These are phyloP conservation scores for Paraconiothyrium sp. DNA, from an alignment of 2,329 filamentous ascomycete genomes.

Conservation along the genomic window DNA sequence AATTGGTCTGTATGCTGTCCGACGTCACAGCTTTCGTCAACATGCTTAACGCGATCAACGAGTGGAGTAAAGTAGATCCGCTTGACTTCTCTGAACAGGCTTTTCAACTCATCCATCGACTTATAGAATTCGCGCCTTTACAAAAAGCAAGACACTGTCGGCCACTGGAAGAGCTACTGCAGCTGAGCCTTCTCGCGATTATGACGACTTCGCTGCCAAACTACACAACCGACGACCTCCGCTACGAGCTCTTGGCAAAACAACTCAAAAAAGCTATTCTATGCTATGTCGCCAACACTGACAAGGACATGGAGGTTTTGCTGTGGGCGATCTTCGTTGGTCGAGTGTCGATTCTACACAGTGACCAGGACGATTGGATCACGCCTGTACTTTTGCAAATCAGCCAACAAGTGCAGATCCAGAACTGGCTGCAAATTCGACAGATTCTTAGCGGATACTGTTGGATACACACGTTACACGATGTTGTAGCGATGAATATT, in stretches of 20 bases:
- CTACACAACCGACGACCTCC: slow-evolving; percentile 16
- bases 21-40: slow-evolving; percentile 11
- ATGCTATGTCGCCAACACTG: not conserved
- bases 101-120: slow-evolving; percentile 10
- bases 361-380: slow-evolving; percentile 13
- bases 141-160: not conserved
- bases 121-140: slow-evolving; percentile 17
- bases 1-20: slow-evolving; percentile 6
- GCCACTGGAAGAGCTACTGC: slow-evolving; percentile 16
- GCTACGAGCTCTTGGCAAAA: slow-evolving; percentile 16
- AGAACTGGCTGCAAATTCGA: slow-evolving; percentile 6
- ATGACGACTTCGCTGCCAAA: slow-evolving; percentile 23
- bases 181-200: slow-evolving; percentile 17
- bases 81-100: slow-evolving; percentile 18
- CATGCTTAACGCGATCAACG: slow-evolving; percentile 5
- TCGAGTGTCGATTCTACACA: slow-evolving; percentile 9
- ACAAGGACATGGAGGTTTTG: not conserved
- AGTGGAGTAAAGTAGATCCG: slow-evolving; percentile 12
- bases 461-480: slow-evolving; percentile 17
- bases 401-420: not conserved
- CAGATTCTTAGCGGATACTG: slow-evolving; percentile 8
- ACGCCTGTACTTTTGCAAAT: not conserved
- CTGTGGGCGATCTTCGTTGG: slow-evolving; percentile 21
- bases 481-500: slow-evolving; percentile 12
- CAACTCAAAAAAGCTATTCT: slow-evolving; percentile 9